Base-by-base conservation (phyloP, 257 asterid species). In the Marsdenia floribunda region DNA sequence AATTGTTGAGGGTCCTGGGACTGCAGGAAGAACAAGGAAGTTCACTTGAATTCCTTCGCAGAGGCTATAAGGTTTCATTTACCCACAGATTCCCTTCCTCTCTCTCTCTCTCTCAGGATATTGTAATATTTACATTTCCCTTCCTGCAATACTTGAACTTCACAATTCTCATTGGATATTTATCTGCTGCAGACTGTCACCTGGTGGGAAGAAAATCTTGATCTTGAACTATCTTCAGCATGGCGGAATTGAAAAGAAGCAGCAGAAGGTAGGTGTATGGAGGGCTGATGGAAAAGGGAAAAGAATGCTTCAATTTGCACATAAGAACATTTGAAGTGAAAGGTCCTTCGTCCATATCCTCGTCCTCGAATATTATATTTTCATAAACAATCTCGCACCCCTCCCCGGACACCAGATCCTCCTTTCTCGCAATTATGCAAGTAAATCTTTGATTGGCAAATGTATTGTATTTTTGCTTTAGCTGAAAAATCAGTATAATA, bases 141-240 rank as follows among this genome's bases (percentile, higher is more conserved):
- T 68, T 44, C 11, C 9, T 18, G 60, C 26, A 50, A 65, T 66
- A 38, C 22, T 68, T 22, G 35, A 47, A 72, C 73, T 78, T 44
- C 67, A 64, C 40, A 19, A 29, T 55, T 61, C 57, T 52, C 73
- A 53, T 22, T 22, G 22, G 14, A 59, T 29, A 76, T 63, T 4
- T 1, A 33, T 15, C 46, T 63, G 22, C 46, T 63, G 69, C 52
- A 66, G 99, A 89, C 82, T 74, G 83, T 87, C 26, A 93, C 98
- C 40, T 93, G 98, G 98, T 93, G 98, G 98, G 98, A 93, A 85
- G 93, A 93, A 87, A 89, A 81, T 42, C 84, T 85, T 29, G 96
- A 90, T 49, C 75, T 87, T 16, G 98, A 91, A 78, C 71, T 71
- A 26, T 94, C 98, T 64, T 77, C 99, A 5, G 96, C 89, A 50